Percentiles rank a stretch among this genome's conserved stretches.
phyloP scores from a whole-genome alignment of 2,329 filamentous ascomycete genomes.

The Penicillium janthinellum region DNA sequence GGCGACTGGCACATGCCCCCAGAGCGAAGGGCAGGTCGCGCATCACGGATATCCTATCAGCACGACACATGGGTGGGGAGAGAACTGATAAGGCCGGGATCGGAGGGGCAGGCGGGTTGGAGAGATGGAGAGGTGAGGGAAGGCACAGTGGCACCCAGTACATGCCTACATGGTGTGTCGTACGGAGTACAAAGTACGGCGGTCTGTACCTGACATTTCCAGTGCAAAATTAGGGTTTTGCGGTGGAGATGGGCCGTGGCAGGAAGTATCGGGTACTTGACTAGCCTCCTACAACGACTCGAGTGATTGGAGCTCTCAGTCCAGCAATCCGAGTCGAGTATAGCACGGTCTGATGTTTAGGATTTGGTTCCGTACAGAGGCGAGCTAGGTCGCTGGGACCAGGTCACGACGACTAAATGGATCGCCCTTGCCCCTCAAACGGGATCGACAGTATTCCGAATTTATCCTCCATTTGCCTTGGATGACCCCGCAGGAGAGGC shows the following conservation, averaged over 20 bases:
- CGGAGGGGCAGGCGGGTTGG: background rate
- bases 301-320: background rate
- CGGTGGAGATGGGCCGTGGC: background rate
- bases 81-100: constrained; percentile 10
- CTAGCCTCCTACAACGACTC: background rate
- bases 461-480: background rate
- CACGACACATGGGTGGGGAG: constrained; percentile 35
- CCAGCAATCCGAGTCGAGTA: no score
- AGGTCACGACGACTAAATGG: background rate
- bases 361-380: no score
- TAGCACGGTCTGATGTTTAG: no score
- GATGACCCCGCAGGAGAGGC: no score
- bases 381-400: no score
- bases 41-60: constrained; percentile 34
- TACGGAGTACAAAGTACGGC: background rate
- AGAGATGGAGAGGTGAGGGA: background rate
- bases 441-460: constrained; percentile 2
- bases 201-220: background rate
- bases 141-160: constrained; percentile 1
- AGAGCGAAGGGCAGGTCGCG: constrained; percentile 12
- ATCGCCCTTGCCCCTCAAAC: background rate
- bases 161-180: no score
- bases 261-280: background rate
- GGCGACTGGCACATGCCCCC: background rate
- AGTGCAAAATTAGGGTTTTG: background rate